A percentile compares a stretch with the other conserved stretches of the same genome.
These are phyloP conservation scores for Syncephalastrum racemosum DNA, from an alignment of 371 early-diverging fungal genomes.

Conservation along the genomic window DNA sequence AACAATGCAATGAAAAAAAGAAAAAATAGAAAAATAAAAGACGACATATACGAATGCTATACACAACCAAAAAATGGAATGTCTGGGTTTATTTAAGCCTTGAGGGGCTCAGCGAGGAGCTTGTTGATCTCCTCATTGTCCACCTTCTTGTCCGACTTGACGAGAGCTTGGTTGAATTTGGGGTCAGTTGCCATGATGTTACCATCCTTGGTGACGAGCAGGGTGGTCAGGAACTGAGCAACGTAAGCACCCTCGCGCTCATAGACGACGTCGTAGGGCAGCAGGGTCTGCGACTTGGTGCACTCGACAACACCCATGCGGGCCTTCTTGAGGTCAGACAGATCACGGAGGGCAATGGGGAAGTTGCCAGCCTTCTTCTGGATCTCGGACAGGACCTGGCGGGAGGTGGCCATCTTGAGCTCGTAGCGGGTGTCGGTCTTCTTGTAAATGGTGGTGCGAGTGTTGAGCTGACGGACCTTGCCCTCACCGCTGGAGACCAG, in stretches of 20 bases:
- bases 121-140: conserved; percentile 70
- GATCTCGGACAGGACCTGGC: conserved; percentile 75
- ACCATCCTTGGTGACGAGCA: conserved; percentile 85
- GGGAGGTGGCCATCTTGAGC: conserved; percentile 88
- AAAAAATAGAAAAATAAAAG: not conserved
- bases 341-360: conserved; percentile 83
- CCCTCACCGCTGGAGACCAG: conserved; percentile 88
- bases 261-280: conserved; percentile 80
- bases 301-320: conserved; percentile 94
- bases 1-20: too few relatives aligned
- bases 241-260: conserved; percentile 82
- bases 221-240: conserved; percentile 91
- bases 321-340: conserved; percentile 85
- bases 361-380: conserved; percentile 80
- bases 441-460: conserved; percentile 92
- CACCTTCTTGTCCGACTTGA: conserved; percentile 77
- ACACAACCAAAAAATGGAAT: too few relatives aligned
- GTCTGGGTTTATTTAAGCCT: conserved; percentile 7
- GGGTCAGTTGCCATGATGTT: conserved; percentile 75
- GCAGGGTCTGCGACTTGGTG: conserved; percentile 78
- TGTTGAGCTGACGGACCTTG: conserved; percentile 69
- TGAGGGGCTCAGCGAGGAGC: conserved; percentile 59
- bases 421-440: conserved; percentile 83
- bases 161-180: conserved; percentile 60
- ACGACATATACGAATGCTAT: too few relatives aligned